These are phyloP conservation scores for Fusarium oxysporum DNA, from an alignment of 2,329 filamentous ascomycete genomes.

Conservation along the genomic window DNA sequence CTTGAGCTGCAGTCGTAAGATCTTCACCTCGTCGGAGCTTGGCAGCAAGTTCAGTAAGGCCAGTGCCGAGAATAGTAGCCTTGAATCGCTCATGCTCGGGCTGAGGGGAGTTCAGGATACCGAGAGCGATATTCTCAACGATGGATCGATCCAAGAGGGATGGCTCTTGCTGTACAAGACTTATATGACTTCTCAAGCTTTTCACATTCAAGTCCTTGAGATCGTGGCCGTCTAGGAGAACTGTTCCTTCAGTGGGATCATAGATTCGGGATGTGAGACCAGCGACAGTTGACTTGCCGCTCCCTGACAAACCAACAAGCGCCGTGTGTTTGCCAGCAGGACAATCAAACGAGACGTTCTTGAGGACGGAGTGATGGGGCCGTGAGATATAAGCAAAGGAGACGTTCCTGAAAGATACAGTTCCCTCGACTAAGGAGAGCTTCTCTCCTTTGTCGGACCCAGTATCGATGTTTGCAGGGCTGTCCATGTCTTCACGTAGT, in stretches of 20 bases:
- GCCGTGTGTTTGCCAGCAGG: slow-evolving; percentile 64
- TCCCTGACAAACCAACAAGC: slow-evolving; percentile 69
- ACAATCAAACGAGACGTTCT: slow-evolving; percentile 59
- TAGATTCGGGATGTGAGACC: slow-evolving; percentile 68
- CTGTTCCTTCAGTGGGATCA: slow-evolving; percentile 61
- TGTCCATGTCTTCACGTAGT: slow-evolving; percentile 68
- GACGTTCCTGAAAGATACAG: slow-evolving; percentile 53
- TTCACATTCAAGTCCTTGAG: slow-evolving; percentile 61
- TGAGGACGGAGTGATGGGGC: slow-evolving; percentile 56
- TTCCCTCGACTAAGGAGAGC: slow-evolving; percentile 57
- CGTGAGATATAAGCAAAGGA: slow-evolving; percentile 60
- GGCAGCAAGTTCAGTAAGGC: slow-evolving; percentile 63
- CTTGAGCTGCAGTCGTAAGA: slow-evolving; percentile 57
- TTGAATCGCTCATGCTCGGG: slow-evolving; percentile 57
- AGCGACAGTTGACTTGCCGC: slow-evolving; percentile 68
- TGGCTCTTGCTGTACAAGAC: slow-evolving; percentile 60
- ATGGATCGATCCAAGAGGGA: slow-evolving; percentile 60
- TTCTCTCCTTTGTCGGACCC: slow-evolving; percentile 53
- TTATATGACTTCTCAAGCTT: slow-evolving; percentile 55
- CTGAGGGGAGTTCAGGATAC: slow-evolving; percentile 58
- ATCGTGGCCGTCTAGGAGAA: slow-evolving; percentile 61
- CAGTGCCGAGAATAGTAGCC: slow-evolving; percentile 59
- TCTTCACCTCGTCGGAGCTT: slow-evolving; percentile 63
- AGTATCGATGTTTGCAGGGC: slow-evolving; percentile 59
- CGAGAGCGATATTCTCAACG: slow-evolving; percentile 64